These are phyloP conservation scores for Kodamaea suecica DNA, from an alignment of 1,139 yeast species.

Conservation along the genomic window DNA sequence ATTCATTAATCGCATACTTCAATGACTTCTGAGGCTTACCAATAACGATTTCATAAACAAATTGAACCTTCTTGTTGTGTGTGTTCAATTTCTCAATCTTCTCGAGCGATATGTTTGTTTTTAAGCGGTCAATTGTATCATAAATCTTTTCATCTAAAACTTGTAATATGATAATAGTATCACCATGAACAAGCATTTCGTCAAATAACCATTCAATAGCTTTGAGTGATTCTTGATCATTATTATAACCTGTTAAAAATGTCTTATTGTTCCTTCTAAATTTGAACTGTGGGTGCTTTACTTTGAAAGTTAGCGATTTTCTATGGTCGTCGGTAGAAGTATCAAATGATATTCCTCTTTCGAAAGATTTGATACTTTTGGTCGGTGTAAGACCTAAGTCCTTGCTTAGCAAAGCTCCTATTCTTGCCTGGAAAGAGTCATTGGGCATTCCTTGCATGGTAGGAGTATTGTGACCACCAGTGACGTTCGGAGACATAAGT, in stretches of 20 bases:
- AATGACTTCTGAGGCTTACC: slow-evolving; percentile 60
- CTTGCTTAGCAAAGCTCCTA: slow-evolving; percentile 3
- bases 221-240: slow-evolving; percentile 52
- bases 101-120: slow-evolving; percentile 33
- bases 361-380: slow-evolving; percentile 14
- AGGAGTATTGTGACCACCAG: slow-evolving; percentile 8
- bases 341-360: slow-evolving; percentile 52
- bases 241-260: slow-evolving; percentile 59
- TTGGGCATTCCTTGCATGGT: slow-evolving; percentile 1
- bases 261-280: slow-evolving; percentile 60
- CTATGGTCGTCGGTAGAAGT: slow-evolving; percentile 39
- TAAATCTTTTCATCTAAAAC: slow-evolving; percentile 49
- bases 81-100: slow-evolving; percentile 48
- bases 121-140: slow-evolving; percentile 26
- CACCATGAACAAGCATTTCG: slow-evolving; percentile 62
- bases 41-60: slow-evolving; percentile 58
- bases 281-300: slow-evolving; percentile 54
- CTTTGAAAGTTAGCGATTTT: slow-evolving; percentile 50
- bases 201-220: slow-evolving; percentile 69
- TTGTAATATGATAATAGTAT: slow-evolving; percentile 58
- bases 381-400: not conserved
- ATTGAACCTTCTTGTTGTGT: slow-evolving; percentile 46
- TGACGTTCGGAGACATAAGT: slow-evolving; percentile 19
- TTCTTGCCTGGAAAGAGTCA: slow-evolving; percentile 13
- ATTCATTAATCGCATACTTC: slow-evolving; percentile 55